phyloP scores from a whole-genome alignment of 176 grass and related monocot genomes.

The Avena eriantha region DNA sequence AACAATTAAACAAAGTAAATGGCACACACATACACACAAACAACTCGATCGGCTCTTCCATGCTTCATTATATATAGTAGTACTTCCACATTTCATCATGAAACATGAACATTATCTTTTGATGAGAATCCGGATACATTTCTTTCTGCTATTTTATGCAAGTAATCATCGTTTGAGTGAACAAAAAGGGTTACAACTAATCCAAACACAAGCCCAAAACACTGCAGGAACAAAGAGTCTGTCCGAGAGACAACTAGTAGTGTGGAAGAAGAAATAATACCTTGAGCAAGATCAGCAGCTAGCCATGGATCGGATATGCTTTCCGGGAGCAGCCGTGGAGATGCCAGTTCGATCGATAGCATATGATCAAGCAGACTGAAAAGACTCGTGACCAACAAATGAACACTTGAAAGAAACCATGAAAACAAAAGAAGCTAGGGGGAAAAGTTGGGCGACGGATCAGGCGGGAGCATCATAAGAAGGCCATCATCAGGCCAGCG shows the following conservation, averaged over 20 bases:
- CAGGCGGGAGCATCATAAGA: neutral
- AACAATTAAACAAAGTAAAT: constrained; percentile 13
- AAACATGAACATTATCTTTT: constrained; percentile 4
- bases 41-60: neutral
- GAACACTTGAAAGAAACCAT: constrained; percentile 41
- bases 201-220: neutral
- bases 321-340: constrained; percentile 5
- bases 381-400: constrained; percentile 43
- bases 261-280: constrained; percentile 36
- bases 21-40: neutral
- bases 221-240: neutral
- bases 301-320: constrained; percentile 11
- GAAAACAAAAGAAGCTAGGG: constrained; percentile 11
- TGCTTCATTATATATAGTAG: neutral
- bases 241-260: neutral
- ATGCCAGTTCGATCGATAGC: constrained; percentile 31
- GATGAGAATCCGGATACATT: neutral
- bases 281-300: constrained; percentile 50
- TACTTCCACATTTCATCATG: neutral
- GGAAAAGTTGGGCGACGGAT: neutral
- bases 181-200: neutral
- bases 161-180: neutral
- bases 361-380: constrained; percentile 46
- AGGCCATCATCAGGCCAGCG: constrained; percentile 40
- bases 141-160: constrained; percentile 1